phyloP scores from a whole-genome alignment of 768 basidiomycete species.

The Paxillus involutus region DNA sequence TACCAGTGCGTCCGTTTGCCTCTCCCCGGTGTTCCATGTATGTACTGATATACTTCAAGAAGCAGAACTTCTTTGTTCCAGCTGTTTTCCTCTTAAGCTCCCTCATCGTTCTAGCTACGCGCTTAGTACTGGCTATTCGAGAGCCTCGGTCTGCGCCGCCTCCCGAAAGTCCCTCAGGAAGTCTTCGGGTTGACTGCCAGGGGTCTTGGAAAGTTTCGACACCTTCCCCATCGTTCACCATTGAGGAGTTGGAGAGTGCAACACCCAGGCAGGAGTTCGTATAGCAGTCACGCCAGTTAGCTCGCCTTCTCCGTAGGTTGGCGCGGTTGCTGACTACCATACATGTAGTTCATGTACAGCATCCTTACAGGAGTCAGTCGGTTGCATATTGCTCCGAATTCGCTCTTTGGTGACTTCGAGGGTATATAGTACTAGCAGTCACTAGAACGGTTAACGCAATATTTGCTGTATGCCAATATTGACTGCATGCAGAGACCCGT shows the following conservation, averaged over 20 bases:
- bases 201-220: not conserved
- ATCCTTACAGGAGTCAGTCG: no score
- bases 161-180: not conserved
- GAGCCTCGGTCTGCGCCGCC: not conserved
- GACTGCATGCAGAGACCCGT: no score
- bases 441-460: no score
- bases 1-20: not conserved
- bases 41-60: not conserved
- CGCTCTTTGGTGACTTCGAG: no score
- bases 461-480: no score
- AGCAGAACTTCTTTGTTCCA: not conserved
- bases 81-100: not conserved
- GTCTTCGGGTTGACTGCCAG: not conserved
- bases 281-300: not conserved
- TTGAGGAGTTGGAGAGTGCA: not conserved
- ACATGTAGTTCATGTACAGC: no score
- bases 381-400: no score
- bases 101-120: not conserved
- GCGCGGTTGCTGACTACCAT: no score
- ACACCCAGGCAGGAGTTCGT: not conserved
- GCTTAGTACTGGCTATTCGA: not conserved
- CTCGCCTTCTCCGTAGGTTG: no score
- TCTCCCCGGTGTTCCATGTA: not conserved
- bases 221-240: not conserved
- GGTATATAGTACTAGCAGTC: no score